Evolutionary conservation across 1,139 yeast species (phyloP), one percentile per base, ranked within the genome.

Genomic region (Ogataea hybrid): DNA sequence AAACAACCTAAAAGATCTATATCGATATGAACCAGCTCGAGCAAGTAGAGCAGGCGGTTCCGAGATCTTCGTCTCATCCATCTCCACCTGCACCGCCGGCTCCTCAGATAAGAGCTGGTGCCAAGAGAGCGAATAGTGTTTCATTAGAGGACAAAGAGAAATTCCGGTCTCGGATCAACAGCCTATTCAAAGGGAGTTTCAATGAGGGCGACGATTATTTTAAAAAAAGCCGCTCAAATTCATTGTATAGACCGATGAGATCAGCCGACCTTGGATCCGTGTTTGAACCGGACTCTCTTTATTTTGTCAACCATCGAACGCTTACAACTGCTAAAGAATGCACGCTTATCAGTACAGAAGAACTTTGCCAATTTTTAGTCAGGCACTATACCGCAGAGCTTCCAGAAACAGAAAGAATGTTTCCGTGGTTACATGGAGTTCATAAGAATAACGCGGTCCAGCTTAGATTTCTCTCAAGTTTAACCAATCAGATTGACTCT

Each of bases 381-480:
- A 68, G 70, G 66, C 76, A 78, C 54, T 77, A 61, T 34, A 70
- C 65, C 50, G 62, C 71, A 7, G 75, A 78, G 1, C 65, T 88
- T 28, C 96, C 96, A 0, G 77, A 74, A 2, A 82, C 92, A 11
- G 74, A 69, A 21, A 61, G 58, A 7, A 77, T 89, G 73, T 90
- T 89, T 55, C 97, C 97, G 1, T 89, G 97, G 97, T 70, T 87
- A 32, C 96, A 89, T 59, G 95, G 96, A 0, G 64, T 80, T 18
- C 78, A 77, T 50, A 63, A 59, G 25, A 73, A 70, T 31, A 77
- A 77, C 53, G 67, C 66, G 48, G 76, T 81, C 3, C 83, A 77
- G 52, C 61, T 70, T 4, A 50, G 56, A 33, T 63, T 62, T 40
- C 44, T 63, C 32, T 46, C 58, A 11, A 57, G 50, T 39, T 41